Evolutionary conservation across 2,329 filamentous ascomycete genomes (phyloP).

Genomic region (Neopestalotiopsis clavispora): DNA sequence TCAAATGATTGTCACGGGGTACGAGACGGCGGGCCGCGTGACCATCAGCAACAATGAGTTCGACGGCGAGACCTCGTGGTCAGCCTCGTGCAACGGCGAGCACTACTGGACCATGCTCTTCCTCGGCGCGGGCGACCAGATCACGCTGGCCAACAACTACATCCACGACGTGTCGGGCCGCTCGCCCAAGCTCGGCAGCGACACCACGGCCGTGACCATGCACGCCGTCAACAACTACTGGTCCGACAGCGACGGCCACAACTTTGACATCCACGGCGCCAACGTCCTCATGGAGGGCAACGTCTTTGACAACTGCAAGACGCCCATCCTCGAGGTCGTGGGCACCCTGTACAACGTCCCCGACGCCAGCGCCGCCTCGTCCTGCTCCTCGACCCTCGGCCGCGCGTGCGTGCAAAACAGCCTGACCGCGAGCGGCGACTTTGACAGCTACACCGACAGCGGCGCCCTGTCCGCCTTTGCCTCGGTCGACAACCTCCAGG

Average conservation of each 20-base stretch:
- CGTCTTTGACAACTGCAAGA: background rate
- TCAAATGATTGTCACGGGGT: conserved; percentile 46
- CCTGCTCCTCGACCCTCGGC: background rate
- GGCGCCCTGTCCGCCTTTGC: background rate
- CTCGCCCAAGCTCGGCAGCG: conserved; percentile 43
- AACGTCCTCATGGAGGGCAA: conserved; percentile 1
- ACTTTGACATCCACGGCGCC: background rate
- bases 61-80: conserved; percentile 47
- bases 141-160: conserved; percentile 50
- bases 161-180: conserved; percentile 50
- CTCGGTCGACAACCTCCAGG: background rate
- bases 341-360: background rate
- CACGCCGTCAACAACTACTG: conserved; percentile 51
- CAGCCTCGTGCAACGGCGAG: conserved; percentile 47
- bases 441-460: background rate
- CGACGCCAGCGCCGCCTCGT: background rate
- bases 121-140: conserved; percentile 31
- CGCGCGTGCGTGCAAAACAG: background rate
- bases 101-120: conserved; percentile 47
- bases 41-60: conserved; percentile 53
- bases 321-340: background rate
- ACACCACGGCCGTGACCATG: conserved; percentile 22
- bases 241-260: conserved; percentile 13
- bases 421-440: background rate
- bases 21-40: conserved; percentile 38